These are phyloP conservation scores for Capsicum rhomboideum DNA, from an alignment of 257 asterid species.

Conservation along the genomic window DNA sequence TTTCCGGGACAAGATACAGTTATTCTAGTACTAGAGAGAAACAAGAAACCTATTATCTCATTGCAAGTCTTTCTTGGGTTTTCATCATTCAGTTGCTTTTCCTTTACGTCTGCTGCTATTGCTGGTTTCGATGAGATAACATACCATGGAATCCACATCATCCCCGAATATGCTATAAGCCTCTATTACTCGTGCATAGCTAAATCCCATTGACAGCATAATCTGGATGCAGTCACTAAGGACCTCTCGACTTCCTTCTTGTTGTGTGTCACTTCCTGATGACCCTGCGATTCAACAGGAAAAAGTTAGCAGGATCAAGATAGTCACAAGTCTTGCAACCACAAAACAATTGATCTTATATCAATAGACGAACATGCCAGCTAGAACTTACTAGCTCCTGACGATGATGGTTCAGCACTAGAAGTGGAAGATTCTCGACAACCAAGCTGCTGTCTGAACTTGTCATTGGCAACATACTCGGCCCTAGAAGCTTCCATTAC, in stretches of 20 bases:
- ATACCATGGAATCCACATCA: slow-evolving; percentile 89
- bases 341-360: not conserved
- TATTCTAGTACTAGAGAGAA: not conserved
- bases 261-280: slow-evolving; percentile 37
- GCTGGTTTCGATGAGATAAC: slow-evolving; percentile 72
- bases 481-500: slow-evolving; percentile 98
- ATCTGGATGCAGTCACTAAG: slow-evolving; percentile 70
- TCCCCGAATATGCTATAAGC: slow-evolving; percentile 94
- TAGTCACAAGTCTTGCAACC: not conserved
- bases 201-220: slow-evolving; percentile 92
- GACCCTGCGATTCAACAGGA: slow-evolving; percentile 38
- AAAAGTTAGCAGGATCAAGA: not conserved
- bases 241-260: slow-evolving; percentile 36
- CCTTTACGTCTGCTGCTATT: slow-evolving; percentile 80
- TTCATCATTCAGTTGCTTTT: slow-evolving; percentile 75
- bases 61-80: not conserved
- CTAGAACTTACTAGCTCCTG: slow-evolving; percentile 76
- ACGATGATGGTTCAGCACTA: slow-evolving; percentile 94
- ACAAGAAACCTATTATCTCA: not conserved
- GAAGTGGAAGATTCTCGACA: slow-evolving; percentile 79
- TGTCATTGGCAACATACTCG: slow-evolving; percentile 66
- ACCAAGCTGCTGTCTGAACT: slow-evolving; percentile 53
- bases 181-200: slow-evolving; percentile 83
- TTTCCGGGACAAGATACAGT: not conserved
- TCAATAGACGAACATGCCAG: not conserved